These are phyloP conservation scores for Sechiopsis laciniata DNA, from an alignment of 306 rosid genomes.

Conservation along the genomic window DNA sequence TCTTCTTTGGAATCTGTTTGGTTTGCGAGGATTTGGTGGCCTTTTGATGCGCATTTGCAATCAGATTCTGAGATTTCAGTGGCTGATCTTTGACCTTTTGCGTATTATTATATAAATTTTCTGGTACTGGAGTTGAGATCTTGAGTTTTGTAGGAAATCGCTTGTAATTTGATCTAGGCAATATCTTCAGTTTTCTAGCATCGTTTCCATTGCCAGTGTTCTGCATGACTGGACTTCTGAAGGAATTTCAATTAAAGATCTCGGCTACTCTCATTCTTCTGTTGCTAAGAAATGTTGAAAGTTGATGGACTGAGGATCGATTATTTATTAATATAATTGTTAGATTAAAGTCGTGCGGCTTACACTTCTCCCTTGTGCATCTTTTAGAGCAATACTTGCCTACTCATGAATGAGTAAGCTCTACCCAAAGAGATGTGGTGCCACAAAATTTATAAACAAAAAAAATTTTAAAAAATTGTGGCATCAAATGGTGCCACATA, in stretches of 20 bases:
- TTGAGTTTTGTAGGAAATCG: not conserved
- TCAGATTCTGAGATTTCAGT: not conserved
- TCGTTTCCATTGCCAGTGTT: not conserved
- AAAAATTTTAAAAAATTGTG: too few relatives aligned
- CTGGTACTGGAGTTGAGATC: slow-evolving; percentile 1
- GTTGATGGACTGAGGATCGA: not conserved
- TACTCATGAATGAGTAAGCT: too few relatives aligned
- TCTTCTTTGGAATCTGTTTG: not conserved
- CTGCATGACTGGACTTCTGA: slow-evolving; percentile 6
- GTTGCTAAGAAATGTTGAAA: not conserved
- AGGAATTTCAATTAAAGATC: not conserved
- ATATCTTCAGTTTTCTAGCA: not conserved
- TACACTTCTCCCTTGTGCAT: not conserved
- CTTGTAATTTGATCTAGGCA: not conserved
- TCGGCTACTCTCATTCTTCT: not conserved
- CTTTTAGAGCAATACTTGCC: not conserved
- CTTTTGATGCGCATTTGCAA: not conserved
- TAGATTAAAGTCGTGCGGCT: not conserved
- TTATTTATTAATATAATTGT: not conserved
- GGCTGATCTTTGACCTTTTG: not conserved
- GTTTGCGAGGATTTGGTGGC: not conserved
- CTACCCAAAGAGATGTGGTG: too few relatives aligned
- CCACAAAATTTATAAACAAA: too few relatives aligned
- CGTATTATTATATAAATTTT: not conserved
- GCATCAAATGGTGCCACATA: too few relatives aligned